Percentiles rank a stretch among this genome's conserved stretches.
These are phyloP conservation scores for Begonia peltatifolia DNA, from an alignment of 306 rosid genomes.

Conservation along the genomic window DNA sequence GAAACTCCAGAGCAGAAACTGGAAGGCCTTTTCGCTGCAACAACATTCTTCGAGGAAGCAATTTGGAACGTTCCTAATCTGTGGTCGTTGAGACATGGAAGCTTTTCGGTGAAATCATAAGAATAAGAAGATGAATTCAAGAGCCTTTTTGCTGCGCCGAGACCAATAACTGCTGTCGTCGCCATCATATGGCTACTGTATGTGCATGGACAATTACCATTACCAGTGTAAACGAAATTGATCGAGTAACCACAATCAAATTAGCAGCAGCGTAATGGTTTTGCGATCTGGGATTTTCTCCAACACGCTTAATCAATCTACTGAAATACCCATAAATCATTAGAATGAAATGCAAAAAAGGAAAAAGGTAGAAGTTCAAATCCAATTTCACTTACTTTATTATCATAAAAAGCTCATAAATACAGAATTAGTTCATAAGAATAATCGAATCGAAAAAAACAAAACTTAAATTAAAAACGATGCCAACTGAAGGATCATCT, in stretches of 20 bases:
- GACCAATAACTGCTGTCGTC: constrained; percentile 79
- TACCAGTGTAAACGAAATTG: constrained; percentile 16
- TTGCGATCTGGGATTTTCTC: constrained; percentile 19
- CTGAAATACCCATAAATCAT: constrained; percentile 6
- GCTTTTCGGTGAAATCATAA: constrained; percentile 63
- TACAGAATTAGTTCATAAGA: background rate
- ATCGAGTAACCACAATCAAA: constrained; percentile 11
- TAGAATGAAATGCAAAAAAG: too few relatives aligned
- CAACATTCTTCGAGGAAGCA: constrained; percentile 29
- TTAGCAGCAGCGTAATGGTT: constrained; percentile 1
- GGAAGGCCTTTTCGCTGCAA: constrained; percentile 43
- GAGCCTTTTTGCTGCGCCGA: constrained; percentile 72
- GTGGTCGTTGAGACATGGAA: constrained; percentile 32
- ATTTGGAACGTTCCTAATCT: constrained; percentile 40
- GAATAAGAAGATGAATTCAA: constrained; percentile 61
- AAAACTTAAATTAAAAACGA: background rate
- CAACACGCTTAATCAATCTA: constrained; percentile 5
- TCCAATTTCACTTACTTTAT: too few relatives aligned
- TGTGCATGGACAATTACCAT: constrained; percentile 28
- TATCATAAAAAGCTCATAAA: background rate
- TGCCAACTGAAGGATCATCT: background rate
- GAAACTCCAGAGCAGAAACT: constrained; percentile 30
- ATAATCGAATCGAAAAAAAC: background rate
- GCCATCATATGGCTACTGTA: constrained; percentile 59
- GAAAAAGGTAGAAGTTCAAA: background rate